Base-by-base conservation (phyloP, 2,329 filamentous ascomycete species). In the Penicillium glabrum region DNA sequence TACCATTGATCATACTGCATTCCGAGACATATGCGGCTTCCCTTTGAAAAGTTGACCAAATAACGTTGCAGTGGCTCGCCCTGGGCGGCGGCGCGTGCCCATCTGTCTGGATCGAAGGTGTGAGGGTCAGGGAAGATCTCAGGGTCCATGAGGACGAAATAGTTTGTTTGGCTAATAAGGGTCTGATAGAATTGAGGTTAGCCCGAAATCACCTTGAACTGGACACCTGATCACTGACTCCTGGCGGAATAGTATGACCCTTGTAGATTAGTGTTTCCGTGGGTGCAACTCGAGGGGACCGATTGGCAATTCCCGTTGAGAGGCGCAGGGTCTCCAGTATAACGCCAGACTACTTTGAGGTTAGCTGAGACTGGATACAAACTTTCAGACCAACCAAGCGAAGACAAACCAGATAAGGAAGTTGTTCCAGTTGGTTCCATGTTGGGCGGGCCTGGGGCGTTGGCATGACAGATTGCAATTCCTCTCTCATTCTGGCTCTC, bases 371-470 rank as follows among this genome's bases (percentile, higher is more conserved):
- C 9, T 23, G 8, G 6, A 5, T 41, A 29, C 8, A 7, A 21
- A 41, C n/a, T 13, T 16, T 16, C n/a, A 23, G 23, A 5, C 1
- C 3, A 2, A 14, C 7, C 31, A 5, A 9, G 19, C 3, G 33
- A 11, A 35, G n/a, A 45, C 51, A 11, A 60, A 70, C 70, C 56
- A 78, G 53, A 57, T 78, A 80, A 0, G 78, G 75, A 9, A 79
- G 64, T 45, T 73, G 63, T 60, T 81, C 72, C 7, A 79, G 63
- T 23, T 70, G 57, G 5, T 60, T 65, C 67, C 69, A 71, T 2
- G 65, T 61, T 6, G 69, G 60, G 6, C 53, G 51, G 19, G 54
- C 53, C 0, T 63, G 56, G 8, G 67, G 62, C 14, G 60, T 64
- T 1, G 69, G 71, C 60, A 74, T 66, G 7, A 70, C 62, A 2